Base-by-base conservation (phyloP, 2,329 filamentous ascomycete species). In the Botryosphaeria dothidea region DNA sequence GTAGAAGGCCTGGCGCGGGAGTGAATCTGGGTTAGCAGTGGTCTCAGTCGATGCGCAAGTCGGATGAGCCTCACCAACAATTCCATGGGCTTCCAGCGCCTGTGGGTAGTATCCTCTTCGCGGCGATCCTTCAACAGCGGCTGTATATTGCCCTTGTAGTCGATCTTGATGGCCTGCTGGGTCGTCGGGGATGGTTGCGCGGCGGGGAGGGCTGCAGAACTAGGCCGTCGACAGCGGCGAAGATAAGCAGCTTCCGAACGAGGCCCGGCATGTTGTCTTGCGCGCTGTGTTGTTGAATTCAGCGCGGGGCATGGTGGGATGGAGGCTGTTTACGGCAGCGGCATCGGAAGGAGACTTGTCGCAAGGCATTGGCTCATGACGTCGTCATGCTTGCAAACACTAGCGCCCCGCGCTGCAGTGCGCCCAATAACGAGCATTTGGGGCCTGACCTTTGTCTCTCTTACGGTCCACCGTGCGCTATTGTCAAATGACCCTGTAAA, bases 181-280 rank as follows among this genome's bases (percentile, higher is more conserved):
- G 77, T 79, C 63, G 80, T 75, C 27, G 85, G 78, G 86, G 84
- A 72, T 88, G 85, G 73, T 78, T 76, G 72, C 87, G 76, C 70
- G 81, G 74, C 19, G 86, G 83, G 31, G 90, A 80, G 27, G 91
- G 89, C 72, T 95, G 92, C 49, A 97, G 84, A 68, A 96, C 82
- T 61, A 97, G 84, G 65, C 93, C 93, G 73, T 97, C 93, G 62
- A 90, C 86, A 27, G 92, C 88, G 64, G 93, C 92, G 77, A 90
- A 90, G 70, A 97, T 87, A 69, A 93, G 75, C 64, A 96, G 81
- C 79, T 95, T 96, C 75, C 91, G 90, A 66, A 91, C 88, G 67
- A 96, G 81, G 69, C 86, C 85, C 64, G 92, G 89, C 92, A 96
- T 95, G 62, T 57, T 75, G 63, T 63, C 48, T 25, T 63, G 48